Conservation (phyloP, 768 basidiomycete species). For the Mycena venus region DNA sequence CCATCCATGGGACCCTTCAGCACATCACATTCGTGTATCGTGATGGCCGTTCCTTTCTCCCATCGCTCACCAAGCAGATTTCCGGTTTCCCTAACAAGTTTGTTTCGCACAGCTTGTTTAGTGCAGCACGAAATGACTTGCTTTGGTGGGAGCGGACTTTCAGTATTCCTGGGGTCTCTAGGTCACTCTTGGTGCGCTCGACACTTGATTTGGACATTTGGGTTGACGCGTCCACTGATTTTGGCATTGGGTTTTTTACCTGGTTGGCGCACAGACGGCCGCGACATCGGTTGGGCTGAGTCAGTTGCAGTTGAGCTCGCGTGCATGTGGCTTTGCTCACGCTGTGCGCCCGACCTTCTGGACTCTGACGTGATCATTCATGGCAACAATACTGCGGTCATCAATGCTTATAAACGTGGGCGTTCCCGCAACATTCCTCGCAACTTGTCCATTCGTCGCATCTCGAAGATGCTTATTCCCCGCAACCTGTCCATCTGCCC, state of each 20-base stretch:
- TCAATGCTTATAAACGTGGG: conserved; percentile 8
- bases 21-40: conserved; percentile 21
- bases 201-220: too few species aligned
- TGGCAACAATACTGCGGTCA: neutral
- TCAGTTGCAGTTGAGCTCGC: neutral
- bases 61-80: neutral
- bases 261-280: neutral
- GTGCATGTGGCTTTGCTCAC: too few species aligned
- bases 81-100: conserved; percentile 13
- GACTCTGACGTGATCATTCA: too few species aligned
- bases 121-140: neutral
- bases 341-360: too few species aligned
- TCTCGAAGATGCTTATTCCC: too few species aligned
- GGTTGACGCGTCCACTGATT: neutral
- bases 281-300: conserved; percentile 13
- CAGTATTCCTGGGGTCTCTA: too few species aligned
- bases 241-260: neutral
- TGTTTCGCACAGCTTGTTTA: conserved; percentile 5
- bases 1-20: neutral
- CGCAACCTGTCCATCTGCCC: conserved; percentile 25
- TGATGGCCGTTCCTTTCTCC: conserved; percentile 13
- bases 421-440: neutral
- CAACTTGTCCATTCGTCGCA: conserved; percentile 17
- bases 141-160: neutral
- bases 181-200: too few species aligned